phyloP scores from a whole-genome alignment of 2,329 filamentous ascomycete species.

The Talaromyces piceae region DNA sequence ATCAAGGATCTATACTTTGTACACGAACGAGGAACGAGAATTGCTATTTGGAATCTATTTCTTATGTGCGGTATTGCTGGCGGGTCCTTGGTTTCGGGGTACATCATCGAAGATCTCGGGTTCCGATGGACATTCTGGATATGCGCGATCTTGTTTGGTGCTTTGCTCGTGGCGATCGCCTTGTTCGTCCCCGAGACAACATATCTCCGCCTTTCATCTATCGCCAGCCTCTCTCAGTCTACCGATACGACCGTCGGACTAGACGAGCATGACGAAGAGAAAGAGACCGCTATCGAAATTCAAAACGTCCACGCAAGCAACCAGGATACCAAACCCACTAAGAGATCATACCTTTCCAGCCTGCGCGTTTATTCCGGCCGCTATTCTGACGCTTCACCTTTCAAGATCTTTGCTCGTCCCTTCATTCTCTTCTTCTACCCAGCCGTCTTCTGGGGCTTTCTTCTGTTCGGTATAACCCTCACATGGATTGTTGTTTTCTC shows the following conservation, averaged over 20 bases:
- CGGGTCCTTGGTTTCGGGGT: slow-evolving; percentile 6
- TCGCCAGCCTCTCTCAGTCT: background rate
- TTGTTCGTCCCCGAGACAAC: slow-evolving; percentile 9
- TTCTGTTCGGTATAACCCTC: slow-evolving; percentile 4
- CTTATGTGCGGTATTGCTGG: slow-evolving; percentile 9
- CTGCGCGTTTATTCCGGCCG: slow-evolving; percentile 4
- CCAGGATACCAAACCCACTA: background rate
- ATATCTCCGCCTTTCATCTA: background rate
- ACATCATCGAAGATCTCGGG: slow-evolving; percentile 8
- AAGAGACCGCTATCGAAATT: background rate
- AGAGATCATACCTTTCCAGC: background rate
- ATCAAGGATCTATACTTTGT: slow-evolving; percentile 10
- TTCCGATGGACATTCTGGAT: slow-evolving; percentile 9
- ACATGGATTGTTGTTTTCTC: slow-evolving; percentile 11
- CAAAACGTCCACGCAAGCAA: background rate
- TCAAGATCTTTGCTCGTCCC: slow-evolving; percentile 6
- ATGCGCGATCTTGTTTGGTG: slow-evolving; percentile 8
- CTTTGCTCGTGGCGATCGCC: slow-evolving; percentile 2
- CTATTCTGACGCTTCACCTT: background rate
- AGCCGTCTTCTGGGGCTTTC: slow-evolving; percentile 5
- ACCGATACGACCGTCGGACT: background rate
- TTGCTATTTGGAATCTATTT: slow-evolving; percentile 8
- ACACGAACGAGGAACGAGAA: slow-evolving; percentile 9
- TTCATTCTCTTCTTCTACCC: slow-evolving; percentile 10
- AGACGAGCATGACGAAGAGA: background rate